Percentiles rank a stretch among this genome's conserved stretches.
These are phyloP conservation scores for Aquanectria penicillioides DNA, from an alignment of 2,329 filamentous ascomycete species.

Conservation along the genomic window DNA sequence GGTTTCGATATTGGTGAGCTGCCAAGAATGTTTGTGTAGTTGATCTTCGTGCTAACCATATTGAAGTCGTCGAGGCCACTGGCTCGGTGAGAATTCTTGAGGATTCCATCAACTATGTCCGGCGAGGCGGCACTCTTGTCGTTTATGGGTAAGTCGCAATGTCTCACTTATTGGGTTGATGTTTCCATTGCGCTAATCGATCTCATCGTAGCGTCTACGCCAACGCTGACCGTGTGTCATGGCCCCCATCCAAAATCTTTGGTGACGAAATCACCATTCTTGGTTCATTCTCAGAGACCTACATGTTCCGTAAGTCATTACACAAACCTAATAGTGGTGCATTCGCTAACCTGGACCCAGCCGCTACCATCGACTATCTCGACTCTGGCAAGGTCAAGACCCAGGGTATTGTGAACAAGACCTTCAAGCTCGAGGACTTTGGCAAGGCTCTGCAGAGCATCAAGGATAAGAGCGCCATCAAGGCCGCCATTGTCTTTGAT, in stretches of 20 bases:
- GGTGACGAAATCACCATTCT: constrained; percentile 76
- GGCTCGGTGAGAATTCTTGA: constrained; percentile 76
- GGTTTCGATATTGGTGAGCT: constrained; percentile 73
- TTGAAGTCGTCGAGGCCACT: constrained; percentile 71
- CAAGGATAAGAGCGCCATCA: constrained; percentile 77
- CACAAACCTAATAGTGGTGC: background rate
- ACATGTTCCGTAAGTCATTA: constrained; percentile 68
- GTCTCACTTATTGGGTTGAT: background rate
- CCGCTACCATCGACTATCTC: constrained; percentile 61
- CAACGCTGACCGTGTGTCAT: constrained; percentile 69
- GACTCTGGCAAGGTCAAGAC: constrained; percentile 70
- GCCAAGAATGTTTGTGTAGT: too few species aligned
- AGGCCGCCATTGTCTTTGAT: constrained; percentile 78
- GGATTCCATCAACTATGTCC: constrained; percentile 76
- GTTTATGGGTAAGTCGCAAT: constrained; percentile 63
- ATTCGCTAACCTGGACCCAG: constrained; percentile 32
- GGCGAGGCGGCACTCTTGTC: constrained; percentile 75
- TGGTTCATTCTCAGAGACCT: constrained; percentile 78
- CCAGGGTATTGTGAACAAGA: constrained; percentile 77
- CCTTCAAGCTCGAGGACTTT: constrained; percentile 78
- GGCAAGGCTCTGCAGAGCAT: constrained; percentile 76
- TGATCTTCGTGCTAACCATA: constrained; percentile 25
- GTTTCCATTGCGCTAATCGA: constrained; percentile 5
- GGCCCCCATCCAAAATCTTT: constrained; percentile 78
- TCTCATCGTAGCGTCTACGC: constrained; percentile 66